Conservation (phyloP, 1,139 yeast species). For the Meyerozyma athensensis region DNA sequence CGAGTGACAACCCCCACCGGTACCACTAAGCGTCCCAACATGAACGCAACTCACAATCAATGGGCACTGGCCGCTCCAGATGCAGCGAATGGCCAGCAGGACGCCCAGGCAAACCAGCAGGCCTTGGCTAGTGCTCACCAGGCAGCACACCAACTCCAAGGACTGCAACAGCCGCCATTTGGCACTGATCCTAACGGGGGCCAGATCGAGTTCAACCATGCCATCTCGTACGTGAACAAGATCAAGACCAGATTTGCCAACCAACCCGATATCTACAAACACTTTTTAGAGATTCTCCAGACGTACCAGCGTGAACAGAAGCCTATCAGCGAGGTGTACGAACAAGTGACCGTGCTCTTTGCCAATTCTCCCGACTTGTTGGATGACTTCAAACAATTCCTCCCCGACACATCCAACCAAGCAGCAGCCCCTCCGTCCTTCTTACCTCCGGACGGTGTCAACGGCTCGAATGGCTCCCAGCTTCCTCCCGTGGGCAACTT, state of each 20-base stretch:
- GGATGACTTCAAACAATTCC: slow-evolving; percentile 90
- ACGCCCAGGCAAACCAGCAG: background rate
- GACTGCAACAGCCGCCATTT: slow-evolving; percentile 19
- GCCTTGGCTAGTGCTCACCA: slow-evolving; percentile 2
- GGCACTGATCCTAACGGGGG: slow-evolving; percentile 45
- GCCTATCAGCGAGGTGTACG: slow-evolving; percentile 91
- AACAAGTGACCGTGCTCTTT: slow-evolving; percentile 84
- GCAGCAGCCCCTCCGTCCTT: slow-evolving; percentile 12
- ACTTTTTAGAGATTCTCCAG: slow-evolving; percentile 88
- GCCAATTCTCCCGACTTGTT: slow-evolving; percentile 91
- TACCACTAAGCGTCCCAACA: slow-evolving; percentile 63
- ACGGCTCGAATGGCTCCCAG: slow-evolving; percentile 39
- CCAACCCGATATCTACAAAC: slow-evolving; percentile 95
- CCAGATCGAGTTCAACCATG: slow-evolving; percentile 95
- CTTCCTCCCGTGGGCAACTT: slow-evolving; percentile 96
- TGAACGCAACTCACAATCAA: slow-evolving; percentile 3
- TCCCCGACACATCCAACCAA: slow-evolving; percentile 77
- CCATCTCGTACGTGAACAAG: slow-evolving; percentile 91
- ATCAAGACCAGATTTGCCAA: slow-evolving; percentile 89
- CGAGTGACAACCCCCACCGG: slow-evolving; percentile 96
- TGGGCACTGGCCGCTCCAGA: background rate
- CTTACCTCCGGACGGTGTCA: slow-evolving; percentile 12
- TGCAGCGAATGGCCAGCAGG: slow-evolving; percentile 1
- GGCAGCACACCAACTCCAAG: slow-evolving; percentile 23
- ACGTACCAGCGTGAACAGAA: slow-evolving; percentile 95